These are phyloP conservation scores for Rhizophagus sp. DNA, from an alignment of 192 early-diverging fungal genomes.

Conservation along the genomic window DNA sequence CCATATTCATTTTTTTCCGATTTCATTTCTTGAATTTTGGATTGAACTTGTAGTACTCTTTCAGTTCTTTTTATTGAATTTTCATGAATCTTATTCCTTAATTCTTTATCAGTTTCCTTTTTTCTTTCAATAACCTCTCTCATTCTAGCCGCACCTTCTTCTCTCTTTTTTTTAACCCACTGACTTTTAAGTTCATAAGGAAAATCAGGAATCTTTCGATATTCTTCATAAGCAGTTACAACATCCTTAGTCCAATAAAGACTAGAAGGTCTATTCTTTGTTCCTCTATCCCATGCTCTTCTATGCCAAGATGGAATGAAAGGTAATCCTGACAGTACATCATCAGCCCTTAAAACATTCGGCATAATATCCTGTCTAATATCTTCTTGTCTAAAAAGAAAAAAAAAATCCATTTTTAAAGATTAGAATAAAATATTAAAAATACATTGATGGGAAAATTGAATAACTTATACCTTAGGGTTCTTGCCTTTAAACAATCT, in stretches of 20 bases:
- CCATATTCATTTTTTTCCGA: constrained; percentile 19
- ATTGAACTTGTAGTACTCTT: not conserved
- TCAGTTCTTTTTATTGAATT: not conserved
- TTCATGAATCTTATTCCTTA: not conserved
- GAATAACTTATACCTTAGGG: not conserved
- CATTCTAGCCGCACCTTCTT: not conserved
- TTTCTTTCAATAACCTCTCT: not conserved
- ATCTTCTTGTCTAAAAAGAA: not conserved
- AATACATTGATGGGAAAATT: not conserved
- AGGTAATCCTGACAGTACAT: not conserved
- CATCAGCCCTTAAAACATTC: not conserved
- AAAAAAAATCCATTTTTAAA: no score
- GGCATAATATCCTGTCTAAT: not conserved
- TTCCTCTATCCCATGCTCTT: not conserved
- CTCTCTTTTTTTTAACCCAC: not conserved
- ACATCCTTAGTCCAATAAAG: constrained; percentile 9
- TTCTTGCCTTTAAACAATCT: constrained; percentile 5
- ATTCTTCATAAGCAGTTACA: not conserved
- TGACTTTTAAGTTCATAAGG: not conserved
- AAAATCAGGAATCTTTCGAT: not conserved
- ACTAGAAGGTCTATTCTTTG: not conserved
- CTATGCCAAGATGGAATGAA: constrained; percentile 3
- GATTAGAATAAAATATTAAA: not conserved
- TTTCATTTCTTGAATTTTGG: not conserved
- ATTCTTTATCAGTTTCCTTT: constrained; percentile 1